Percentiles rank a stretch among this genome's conserved stretches.
These are phyloP conservation scores for Aspergillus sp. DNA, from an alignment of 2,329 filamentous ascomycete genomes.

Conservation along the genomic window DNA sequence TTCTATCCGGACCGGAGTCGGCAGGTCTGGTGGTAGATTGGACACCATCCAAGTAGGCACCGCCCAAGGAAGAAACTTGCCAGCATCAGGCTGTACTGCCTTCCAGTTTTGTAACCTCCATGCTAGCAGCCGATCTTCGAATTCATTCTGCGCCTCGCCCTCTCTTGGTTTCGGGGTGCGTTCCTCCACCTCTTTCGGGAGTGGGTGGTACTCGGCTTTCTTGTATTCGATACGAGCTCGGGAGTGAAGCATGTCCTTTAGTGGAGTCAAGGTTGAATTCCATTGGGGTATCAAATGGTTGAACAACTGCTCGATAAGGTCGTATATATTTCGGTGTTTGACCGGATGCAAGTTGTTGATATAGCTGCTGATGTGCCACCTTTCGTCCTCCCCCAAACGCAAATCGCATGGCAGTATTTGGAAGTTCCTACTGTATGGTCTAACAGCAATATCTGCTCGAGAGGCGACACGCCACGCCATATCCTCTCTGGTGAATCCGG, in stretches of 20 bases:
- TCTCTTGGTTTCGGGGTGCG: constrained; percentile 9
- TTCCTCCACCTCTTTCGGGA: constrained; percentile 13
- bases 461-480: constrained; percentile 24
- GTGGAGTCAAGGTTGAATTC: constrained; percentile 23
- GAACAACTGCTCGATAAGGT: constrained; percentile 33
- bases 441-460: constrained; percentile 21
- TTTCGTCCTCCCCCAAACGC: constrained; percentile 22
- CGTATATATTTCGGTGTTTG: constrained; percentile 30
- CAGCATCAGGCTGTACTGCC: constrained; percentile 23
- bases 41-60: constrained; percentile 23
- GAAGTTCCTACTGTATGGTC: constrained; percentile 30
- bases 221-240: constrained; percentile 26
- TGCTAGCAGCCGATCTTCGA: constrained; percentile 15
- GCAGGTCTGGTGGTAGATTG: constrained; percentile 19
- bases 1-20: constrained; percentile 20
- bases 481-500: constrained; percentile 26
- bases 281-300: constrained; percentile 20
- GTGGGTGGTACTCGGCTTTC: constrained; percentile 23
- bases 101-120: constrained; percentile 20
- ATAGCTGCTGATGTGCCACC: constrained; percentile 34
- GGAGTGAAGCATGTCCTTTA: constrained; percentile 28
- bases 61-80: constrained; percentile 25
- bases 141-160: constrained; percentile 17
- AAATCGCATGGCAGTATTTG: constrained; percentile 45
- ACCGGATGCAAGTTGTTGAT: constrained; percentile 45